Evolutionary conservation across 192 early-diverging fungal species (phyloP).

Genomic region (Gonapodya prolifera): DNA sequence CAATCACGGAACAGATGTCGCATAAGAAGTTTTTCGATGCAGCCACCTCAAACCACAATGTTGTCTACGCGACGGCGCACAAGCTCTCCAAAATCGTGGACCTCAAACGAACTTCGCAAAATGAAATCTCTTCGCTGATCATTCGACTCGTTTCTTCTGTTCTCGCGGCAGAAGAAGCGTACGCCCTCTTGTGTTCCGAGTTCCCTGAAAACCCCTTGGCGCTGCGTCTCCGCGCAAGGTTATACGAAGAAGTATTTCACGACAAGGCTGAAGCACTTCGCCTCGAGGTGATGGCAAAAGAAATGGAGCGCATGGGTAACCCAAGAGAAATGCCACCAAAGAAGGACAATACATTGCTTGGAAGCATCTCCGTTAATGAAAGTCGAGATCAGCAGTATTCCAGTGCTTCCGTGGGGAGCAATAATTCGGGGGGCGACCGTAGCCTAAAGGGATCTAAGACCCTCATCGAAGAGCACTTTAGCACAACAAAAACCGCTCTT

Average conservation of each 20-base stretch:
- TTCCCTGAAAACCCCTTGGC: neutral
- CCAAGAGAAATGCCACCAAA: neutral
- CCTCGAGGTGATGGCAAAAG: neutral
- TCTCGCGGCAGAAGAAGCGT: neutral
- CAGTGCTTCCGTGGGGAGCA: neutral
- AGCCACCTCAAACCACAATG: neutral
- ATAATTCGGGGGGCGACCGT: neutral
- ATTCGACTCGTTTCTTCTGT: neutral
- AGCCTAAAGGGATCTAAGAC: neutral
- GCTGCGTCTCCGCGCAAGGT: neutral
- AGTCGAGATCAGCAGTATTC: neutral
- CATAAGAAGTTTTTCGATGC: neutral
- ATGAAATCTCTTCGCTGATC: neutral
- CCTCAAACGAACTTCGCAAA: neutral
- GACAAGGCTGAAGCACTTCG: neutral
- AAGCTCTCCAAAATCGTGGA: neutral
- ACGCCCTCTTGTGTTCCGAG: neutral
- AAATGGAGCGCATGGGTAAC: neutral
- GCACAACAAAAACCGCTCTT: neutral
- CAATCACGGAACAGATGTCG: neutral
- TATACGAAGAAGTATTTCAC: neutral
- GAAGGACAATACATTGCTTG: neutral
- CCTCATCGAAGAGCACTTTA: neutral
- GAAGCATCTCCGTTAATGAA: neutral
- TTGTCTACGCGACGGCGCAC: neutral